Evolutionary conservation across 2,329 filamentous ascomycete genomes (phyloP), one percentile per base, ranked within the genome.

Genomic region (Paramyrothecium sp.): DNA sequence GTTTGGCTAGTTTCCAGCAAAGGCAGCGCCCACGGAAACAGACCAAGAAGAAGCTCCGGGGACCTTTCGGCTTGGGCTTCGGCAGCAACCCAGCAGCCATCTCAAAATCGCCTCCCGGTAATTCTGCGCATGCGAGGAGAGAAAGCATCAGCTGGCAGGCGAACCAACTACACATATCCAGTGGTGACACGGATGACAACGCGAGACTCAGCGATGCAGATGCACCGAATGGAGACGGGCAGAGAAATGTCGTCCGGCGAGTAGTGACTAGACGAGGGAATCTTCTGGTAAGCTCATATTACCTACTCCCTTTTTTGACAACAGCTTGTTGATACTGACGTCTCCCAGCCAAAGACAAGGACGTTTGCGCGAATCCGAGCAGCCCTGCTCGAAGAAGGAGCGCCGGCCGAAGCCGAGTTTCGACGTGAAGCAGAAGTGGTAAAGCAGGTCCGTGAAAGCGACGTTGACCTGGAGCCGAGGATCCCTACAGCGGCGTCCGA

Each of bases 381-480:
- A 10, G 92, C 92, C 3, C 81, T 99, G 1, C 82, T 91, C 57
- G 95, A 99, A 75, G 95, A 99, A 75, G 84, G 86, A 17, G 87
- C 92, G 0, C 95, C 95, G 0, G 81, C 96, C 11, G 95, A 99
- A 66, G 89, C 89, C 47, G 95, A 99, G 72, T 87, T 92, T 57
- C 88, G 90, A 54, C 89, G 92, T 44, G 95, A 99, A 78, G 92
- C 94, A 41, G 94, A 98, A 73, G 95, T 98, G 5, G 92, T 99
- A 61, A 90, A 92, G 53, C 95, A 97, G 73, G 93, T 98, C 26
- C 89, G 92, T 47, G 95, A 98, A 72, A 94, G 89, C 65, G 93
- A 97, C 67, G 83, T 88, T 61, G 85, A 87, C 52, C 75, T 87
- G 16, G 83, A 85, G 56, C 77, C 71, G 57, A 71, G 71, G 64